Percentiles rank a stretch among this genome's conserved stretches.
Conservation (phyloP, 179 eudicot genomes). For the Patellifolia procumbens region DNA sequence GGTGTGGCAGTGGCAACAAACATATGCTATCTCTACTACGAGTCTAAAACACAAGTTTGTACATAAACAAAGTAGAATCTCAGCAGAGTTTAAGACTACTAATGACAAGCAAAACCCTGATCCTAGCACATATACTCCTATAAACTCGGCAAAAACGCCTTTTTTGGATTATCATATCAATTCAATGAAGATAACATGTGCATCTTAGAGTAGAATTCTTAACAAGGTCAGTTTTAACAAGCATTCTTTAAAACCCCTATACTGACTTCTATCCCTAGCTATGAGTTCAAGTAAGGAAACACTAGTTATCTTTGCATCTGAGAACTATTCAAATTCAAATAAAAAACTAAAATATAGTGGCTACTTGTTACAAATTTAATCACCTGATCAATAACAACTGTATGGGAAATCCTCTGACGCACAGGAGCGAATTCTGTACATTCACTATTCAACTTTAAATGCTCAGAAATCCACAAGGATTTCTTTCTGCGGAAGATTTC, state of each 20-base stretch:
- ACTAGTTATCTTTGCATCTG: neutral
- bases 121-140: neutral
- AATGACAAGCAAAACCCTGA: neutral
- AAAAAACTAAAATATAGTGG: neutral
- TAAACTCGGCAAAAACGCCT: neutral
- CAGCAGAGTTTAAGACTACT: neutral
- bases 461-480: constrained; percentile 44
- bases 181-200: neutral
- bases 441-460: constrained; percentile 29
- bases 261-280: neutral
- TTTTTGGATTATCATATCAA: neutral
- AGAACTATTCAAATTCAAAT: neutral
- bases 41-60: too few relatives aligned
- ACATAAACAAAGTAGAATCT: neutral
- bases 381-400: constrained; percentile 64
- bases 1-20: neutral
- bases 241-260: neutral
- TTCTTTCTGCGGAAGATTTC: constrained; percentile 55
- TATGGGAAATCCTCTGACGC: constrained; percentile 40
- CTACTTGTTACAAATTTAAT: neutral
- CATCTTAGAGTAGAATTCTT: neutral
- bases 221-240: neutral
- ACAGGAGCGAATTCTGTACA: constrained; percentile 29
- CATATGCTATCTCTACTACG: neutral
- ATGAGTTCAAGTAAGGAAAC: neutral